Percentiles rank a stretch among this genome's conserved stretches.
Evolutionary conservation across 805 yeast species (phyloP).

Genomic region (Ogataea neopini): DNA sequence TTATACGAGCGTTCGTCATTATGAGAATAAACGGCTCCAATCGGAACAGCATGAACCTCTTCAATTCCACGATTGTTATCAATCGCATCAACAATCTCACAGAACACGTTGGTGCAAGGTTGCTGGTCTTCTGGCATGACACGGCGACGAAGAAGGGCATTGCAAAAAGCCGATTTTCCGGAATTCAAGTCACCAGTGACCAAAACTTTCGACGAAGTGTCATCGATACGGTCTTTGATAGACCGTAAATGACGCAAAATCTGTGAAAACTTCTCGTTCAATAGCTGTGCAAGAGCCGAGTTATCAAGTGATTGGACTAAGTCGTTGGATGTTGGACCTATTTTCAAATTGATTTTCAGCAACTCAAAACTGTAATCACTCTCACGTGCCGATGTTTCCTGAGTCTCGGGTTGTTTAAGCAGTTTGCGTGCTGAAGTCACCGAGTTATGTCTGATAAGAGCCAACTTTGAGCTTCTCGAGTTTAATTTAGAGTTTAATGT

Average conservation of each 20-base stretch:
- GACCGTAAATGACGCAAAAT: slow-evolving; percentile 68
- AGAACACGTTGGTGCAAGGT: slow-evolving; percentile 95
- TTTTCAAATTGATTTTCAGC: slow-evolving; percentile 60
- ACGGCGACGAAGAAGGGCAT: slow-evolving; percentile 75
- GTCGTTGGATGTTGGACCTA: slow-evolving; percentile 47
- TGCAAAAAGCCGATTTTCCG: slow-evolving; percentile 95
- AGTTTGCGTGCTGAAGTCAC: slow-evolving; percentile 16
- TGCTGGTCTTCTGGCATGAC: slow-evolving; percentile 95
- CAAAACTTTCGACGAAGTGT: slow-evolving; percentile 88
- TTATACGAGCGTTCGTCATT: slow-evolving; percentile 68
- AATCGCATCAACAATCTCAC: slow-evolving; percentile 86
- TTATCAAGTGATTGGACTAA: slow-evolving; percentile 62
- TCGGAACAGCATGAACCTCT: slow-evolving; percentile 89
- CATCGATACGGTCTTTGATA: slow-evolving; percentile 81
- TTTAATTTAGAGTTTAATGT: slow-evolving; percentile 41
- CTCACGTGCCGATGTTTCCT: slow-evolving; percentile 9
- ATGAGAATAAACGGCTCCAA: slow-evolving; percentile 50
- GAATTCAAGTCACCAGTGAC: slow-evolving; percentile 97
- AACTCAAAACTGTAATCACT: slow-evolving; percentile 52
- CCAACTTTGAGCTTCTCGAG: slow-evolving; percentile 52
- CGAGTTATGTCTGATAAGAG: slow-evolving; percentile 48
- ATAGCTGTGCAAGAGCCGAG: slow-evolving; percentile 63
- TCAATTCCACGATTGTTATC: slow-evolving; percentile 69
- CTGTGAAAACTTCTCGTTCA: slow-evolving; percentile 66
- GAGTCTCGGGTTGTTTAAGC: slow-evolving; percentile 17